These are phyloP conservation scores for Fomitopsis pinicola DNA, from an alignment of 1,284 basidiomycete genomes.

Conservation along the genomic window DNA sequence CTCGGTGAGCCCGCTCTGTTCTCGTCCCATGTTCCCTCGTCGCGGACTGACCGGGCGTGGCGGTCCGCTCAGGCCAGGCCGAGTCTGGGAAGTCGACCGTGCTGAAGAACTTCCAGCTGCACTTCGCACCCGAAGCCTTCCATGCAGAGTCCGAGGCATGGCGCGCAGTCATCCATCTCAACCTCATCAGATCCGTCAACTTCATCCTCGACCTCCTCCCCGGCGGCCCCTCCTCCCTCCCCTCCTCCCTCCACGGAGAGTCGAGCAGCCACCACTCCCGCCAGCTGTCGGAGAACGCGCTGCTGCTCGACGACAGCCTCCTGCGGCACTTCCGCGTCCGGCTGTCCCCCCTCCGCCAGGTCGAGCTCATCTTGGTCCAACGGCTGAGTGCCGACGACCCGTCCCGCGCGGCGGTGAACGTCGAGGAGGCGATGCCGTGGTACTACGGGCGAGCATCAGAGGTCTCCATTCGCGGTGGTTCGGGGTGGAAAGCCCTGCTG, in stretches of 20 bases:
- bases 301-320: conserved; percentile 12
- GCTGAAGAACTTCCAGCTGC: conserved; percentile 58
- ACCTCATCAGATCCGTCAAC: conserved; percentile 55
- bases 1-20: conserved; percentile 37
- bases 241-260: neutral
- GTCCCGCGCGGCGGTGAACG: conserved; percentile 5
- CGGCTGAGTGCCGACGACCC: conserved; percentile 20
- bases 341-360: conserved; percentile 47
- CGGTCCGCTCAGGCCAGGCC: conserved; percentile 43
- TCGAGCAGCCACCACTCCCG: neutral
- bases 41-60: neutral
- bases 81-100: conserved; percentile 64
- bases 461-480: conserved; percentile 41
- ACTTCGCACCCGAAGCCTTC: conserved; percentile 55
- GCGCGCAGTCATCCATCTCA: conserved; percentile 58
- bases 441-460: conserved; percentile 42
- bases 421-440: conserved; percentile 17
- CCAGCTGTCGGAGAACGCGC: neutral
- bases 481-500: conserved; percentile 40
- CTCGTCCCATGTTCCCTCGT: neutral
- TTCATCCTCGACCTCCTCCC: conserved; percentile 46
- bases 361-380: conserved; percentile 43
- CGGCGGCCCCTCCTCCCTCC: neutral
- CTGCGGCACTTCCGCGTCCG: conserved; percentile 43
- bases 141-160: conserved; percentile 50